phyloP scores from a whole-genome alignment of 441 rosid species.

The Erodium chrysanthum region DNA sequence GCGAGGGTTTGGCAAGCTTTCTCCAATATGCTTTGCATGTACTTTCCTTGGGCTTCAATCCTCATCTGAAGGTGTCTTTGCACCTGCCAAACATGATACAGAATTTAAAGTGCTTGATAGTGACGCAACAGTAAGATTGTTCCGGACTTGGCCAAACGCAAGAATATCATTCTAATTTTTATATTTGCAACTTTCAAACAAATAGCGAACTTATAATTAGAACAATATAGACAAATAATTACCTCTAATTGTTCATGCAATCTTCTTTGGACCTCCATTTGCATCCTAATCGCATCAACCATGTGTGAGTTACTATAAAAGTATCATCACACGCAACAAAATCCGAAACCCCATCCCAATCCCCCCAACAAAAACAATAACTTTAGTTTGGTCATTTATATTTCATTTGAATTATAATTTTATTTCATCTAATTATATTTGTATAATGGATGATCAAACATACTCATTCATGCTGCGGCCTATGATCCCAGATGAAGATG shows the following conservation, averaged over 20 bases:
- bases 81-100: constrained; percentile 62
- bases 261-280: constrained; percentile 98
- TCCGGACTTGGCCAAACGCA: too few species aligned
- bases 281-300: constrained; percentile 73
- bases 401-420: too few species aligned
- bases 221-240: background rate
- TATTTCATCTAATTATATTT: too few species aligned
- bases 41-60: constrained; percentile 98
- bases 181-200: too few species aligned
- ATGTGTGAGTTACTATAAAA: constrained; percentile 10
- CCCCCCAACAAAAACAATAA: too few species aligned
- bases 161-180: too few species aligned
- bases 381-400: too few species aligned
- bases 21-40: constrained; percentile 90
- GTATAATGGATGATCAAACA: constrained; percentile 11
- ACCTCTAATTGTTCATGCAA: constrained; percentile 97
- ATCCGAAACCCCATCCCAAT: too few species aligned
- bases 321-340: constrained; percentile 20
- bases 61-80: constrained; percentile 89
- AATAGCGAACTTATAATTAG: too few species aligned
- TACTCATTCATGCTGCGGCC: constrained; percentile 96
- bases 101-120: too few species aligned
- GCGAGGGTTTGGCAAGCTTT: constrained; percentile 91
- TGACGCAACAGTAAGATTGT: too few species aligned
- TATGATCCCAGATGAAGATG: constrained; percentile 80